A percentile compares a stretch with the other conserved stretches of the same genome.
phyloP scores from a whole-genome alignment of 1,284 basidiomycete species.

The Takashimella koratensis region DNA sequence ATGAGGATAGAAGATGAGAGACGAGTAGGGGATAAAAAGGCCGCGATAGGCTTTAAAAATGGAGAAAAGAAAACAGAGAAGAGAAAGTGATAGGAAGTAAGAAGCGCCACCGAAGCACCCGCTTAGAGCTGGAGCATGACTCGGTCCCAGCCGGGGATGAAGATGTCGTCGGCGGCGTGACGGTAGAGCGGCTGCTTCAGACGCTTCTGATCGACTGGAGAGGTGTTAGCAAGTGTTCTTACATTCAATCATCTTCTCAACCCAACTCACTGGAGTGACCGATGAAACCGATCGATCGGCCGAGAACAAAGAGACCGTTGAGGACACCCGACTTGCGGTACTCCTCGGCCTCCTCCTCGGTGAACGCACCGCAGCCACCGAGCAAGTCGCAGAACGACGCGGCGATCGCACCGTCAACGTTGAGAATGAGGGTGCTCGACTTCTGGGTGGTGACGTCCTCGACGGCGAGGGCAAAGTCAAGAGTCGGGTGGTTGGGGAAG shows the following conservation, averaged over 20 bases:
- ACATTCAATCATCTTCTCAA: too few relatives aligned
- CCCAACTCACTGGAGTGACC: too few relatives aligned
- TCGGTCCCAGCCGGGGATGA: conserved; percentile 50
- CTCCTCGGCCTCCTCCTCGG: conserved; percentile 91
- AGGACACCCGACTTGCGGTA: conserved; percentile 78
- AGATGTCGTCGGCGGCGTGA: conserved; percentile 81
- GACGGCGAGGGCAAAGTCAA: conserved; percentile 98
- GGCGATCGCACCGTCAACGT: conserved; percentile 96
- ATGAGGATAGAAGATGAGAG: too few relatives aligned
- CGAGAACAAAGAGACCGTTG: conserved; percentile 95
- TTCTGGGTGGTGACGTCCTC: conserved; percentile 97
- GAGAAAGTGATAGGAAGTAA: too few relatives aligned
- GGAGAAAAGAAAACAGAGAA: too few relatives aligned
- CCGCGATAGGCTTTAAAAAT: too few relatives aligned
- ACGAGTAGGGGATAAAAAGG: too few relatives aligned
- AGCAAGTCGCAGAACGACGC: conserved; percentile 97
- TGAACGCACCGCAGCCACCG: conserved; percentile 89
- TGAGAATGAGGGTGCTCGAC: conserved; percentile 91
- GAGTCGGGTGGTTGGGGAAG: conserved; percentile 85
- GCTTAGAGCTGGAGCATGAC: not conserved
- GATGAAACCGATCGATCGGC: conserved; percentile 89
- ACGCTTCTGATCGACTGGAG: conserved; percentile 84
- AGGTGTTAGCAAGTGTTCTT: too few relatives aligned
- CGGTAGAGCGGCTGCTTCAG: conserved; percentile 88
- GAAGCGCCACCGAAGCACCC: too few relatives aligned